phyloP scores from a whole-genome alignment of 2,329 filamentous ascomycete genomes.

The Pseudogymnoascus sp. region DNA sequence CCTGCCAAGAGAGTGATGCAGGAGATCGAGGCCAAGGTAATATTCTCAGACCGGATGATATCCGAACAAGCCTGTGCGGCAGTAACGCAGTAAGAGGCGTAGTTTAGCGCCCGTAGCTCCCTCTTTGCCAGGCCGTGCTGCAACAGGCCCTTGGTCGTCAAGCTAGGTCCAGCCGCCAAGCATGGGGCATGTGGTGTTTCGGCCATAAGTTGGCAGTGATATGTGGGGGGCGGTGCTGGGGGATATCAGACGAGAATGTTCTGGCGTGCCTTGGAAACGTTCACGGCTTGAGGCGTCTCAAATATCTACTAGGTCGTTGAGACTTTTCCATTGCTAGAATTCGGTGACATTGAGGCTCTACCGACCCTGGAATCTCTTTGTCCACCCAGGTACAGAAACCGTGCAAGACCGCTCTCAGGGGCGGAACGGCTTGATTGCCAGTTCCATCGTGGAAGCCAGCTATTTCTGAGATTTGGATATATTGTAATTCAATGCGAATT shows the following conservation, averaged over 20 bases:
- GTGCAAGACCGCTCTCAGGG: no score
- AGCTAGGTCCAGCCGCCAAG: neutral
- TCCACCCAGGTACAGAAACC: neutral
- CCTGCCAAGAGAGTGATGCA: neutral
- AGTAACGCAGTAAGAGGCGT: neutral
- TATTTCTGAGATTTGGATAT: neutral
- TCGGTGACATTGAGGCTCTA: no score
- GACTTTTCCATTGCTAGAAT: neutral
- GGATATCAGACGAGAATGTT: neutral
- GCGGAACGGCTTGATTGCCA: neutral
- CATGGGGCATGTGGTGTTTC: constrained; percentile 1
- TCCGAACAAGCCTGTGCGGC: neutral
- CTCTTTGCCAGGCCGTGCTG: neutral
- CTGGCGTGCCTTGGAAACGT: constrained; percentile 2
- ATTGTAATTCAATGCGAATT: neutral
- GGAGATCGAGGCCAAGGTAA: neutral
- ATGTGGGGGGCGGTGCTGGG: neutral
- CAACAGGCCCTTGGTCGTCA: neutral
- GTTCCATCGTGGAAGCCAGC: neutral
- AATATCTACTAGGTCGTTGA: neutral
- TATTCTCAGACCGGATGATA: neutral
- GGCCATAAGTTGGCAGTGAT: neutral
- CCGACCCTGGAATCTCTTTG: neutral
- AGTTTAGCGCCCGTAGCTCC: constrained; percentile 4
- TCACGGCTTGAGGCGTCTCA: neutral